Evolutionary conservation across 2,329 filamentous ascomycete species (phyloP).

Genomic region (Fusarium nematophilum): DNA sequence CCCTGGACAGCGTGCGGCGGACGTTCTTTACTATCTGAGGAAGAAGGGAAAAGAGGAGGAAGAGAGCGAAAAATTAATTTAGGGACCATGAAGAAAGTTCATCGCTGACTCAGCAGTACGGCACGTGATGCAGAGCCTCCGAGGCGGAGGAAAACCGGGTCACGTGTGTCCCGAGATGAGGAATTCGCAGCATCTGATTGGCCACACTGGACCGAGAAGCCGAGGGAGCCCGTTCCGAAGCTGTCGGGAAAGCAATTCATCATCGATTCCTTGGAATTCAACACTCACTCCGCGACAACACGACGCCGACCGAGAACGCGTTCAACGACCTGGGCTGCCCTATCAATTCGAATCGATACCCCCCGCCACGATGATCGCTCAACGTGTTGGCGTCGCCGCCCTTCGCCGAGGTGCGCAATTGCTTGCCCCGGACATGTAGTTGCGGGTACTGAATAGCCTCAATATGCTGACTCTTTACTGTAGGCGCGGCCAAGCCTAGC

Average conservation of each 20-base stretch:
- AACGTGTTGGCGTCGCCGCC: conserved; percentile 68
- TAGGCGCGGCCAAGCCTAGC: conserved; percentile 57
- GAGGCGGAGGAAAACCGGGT: conserved; percentile 12
- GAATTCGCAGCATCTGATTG: conserved; percentile 55
- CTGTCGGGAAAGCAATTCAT: conserved; percentile 37
- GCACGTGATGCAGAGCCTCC: conserved; percentile 16
- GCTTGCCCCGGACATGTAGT: background rate
- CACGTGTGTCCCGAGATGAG: conserved; percentile 50
- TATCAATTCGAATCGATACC: conserved; percentile 13
- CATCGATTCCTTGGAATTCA: conserved; percentile 27
- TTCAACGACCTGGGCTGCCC: conserved; percentile 31
- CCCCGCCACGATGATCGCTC: conserved; percentile 62
- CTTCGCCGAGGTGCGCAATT: conserved; percentile 65
- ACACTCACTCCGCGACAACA: too few species aligned
- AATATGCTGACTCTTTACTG: conserved; percentile 14
- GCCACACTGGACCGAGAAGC: conserved; percentile 57
- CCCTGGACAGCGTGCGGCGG: conserved; percentile 50
- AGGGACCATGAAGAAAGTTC: conserved; percentile 10
- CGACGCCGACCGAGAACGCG: background rate
- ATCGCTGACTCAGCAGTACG: conserved; percentile 29
- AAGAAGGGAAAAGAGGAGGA: conserved; percentile 49
- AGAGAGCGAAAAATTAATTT: background rate
- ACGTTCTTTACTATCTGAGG: conserved; percentile 64
- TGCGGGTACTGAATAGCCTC: conserved; percentile 38
- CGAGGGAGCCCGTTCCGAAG: conserved; percentile 47